Evolutionary conservation across 805 yeast species (phyloP).

Genomic region (Starmera quercuum): DNA sequence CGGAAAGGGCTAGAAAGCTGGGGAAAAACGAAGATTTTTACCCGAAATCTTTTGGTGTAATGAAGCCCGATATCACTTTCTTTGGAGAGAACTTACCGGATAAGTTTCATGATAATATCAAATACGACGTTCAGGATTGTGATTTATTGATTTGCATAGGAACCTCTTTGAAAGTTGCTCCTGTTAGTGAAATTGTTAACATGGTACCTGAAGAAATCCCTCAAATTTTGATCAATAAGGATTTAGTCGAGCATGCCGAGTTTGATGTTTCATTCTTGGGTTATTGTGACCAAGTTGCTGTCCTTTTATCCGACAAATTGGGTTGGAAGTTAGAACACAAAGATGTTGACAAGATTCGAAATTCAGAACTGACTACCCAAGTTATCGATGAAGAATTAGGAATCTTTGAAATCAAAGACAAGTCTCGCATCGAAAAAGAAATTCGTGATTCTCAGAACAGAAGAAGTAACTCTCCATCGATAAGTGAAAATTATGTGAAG

Average conservation of each 20-base stretch:
- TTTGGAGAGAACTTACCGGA: slow-evolving; percentile 82
- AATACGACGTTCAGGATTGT: slow-evolving; percentile 56
- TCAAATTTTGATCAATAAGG: slow-evolving; percentile 72
- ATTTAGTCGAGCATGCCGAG: slow-evolving; percentile 65
- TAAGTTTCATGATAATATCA: slow-evolving; percentile 51
- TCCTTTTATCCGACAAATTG: slow-evolving; percentile 48
- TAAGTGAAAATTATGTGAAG: too few relatives aligned
- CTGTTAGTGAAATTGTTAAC: slow-evolving; percentile 84
- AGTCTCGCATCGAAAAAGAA: not conserved
- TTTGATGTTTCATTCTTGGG: slow-evolving; percentile 78
- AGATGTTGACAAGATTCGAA: slow-evolving; percentile 31
- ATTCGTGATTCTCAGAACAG: too few relatives aligned
- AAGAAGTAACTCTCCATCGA: too few relatives aligned
- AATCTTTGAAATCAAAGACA: slow-evolving; percentile 25
- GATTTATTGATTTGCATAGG: slow-evolving; percentile 83
- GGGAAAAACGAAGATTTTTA: slow-evolving; percentile 18
- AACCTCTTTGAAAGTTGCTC: slow-evolving; percentile 86
- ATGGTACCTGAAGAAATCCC: slow-evolving; percentile 68
- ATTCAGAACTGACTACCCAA: slow-evolving; percentile 23
- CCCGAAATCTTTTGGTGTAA: slow-evolving; percentile 60
- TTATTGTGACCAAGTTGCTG: slow-evolving; percentile 75
- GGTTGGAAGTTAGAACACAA: slow-evolving; percentile 56
- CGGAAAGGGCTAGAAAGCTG: slow-evolving; percentile 29
- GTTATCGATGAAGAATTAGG: slow-evolving; percentile 25
- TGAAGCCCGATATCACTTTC: slow-evolving; percentile 90